Percentiles rank a stretch among this genome's conserved stretches.
Conservation (phyloP, 208 protist genomes). For the Wallacemonas sp. region DNA sequence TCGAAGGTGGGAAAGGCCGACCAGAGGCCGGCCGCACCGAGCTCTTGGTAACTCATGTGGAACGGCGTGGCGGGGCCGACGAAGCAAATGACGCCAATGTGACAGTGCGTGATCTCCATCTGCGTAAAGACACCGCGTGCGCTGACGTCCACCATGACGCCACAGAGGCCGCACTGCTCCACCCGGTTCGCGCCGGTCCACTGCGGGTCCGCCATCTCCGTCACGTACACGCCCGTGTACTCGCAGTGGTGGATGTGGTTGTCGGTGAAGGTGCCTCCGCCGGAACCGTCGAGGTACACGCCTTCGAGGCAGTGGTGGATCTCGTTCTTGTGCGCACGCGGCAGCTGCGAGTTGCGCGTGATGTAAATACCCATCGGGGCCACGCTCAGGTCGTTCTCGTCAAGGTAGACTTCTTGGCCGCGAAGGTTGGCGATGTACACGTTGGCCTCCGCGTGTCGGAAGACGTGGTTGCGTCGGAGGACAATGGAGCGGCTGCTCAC, state of each 20-base stretch:
- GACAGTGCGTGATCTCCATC: slow-evolving; percentile 48
- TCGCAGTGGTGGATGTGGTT: slow-evolving; percentile 74
- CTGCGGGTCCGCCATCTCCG: slow-evolving; percentile 45
- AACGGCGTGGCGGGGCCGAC: slow-evolving; percentile 51
- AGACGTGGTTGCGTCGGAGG: slow-evolving; percentile 56
- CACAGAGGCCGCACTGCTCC: slow-evolving; percentile 60
- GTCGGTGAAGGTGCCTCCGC: slow-evolving; percentile 47
- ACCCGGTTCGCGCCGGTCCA: slow-evolving; percentile 59
- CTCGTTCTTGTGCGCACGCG: slow-evolving; percentile 47
- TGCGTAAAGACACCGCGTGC: slow-evolving; percentile 41
- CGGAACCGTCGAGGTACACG: slow-evolving; percentile 49
- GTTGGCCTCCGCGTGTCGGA: slow-evolving; percentile 59
- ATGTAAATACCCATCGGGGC: slow-evolving; percentile 74
- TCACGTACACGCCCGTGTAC: slow-evolving; percentile 70
- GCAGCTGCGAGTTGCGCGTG: slow-evolving; percentile 41
- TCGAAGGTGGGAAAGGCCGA: slow-evolving; percentile 51
- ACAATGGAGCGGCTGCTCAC: slow-evolving; percentile 5
- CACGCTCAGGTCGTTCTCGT: slow-evolving; percentile 61
- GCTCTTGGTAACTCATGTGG: slow-evolving; percentile 40
- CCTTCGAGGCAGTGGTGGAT: slow-evolving; percentile 80
- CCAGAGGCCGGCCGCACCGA: slow-evolving; percentile 39
- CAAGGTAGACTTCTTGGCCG: slow-evolving; percentile 30
- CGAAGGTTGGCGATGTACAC: slow-evolving; percentile 44
- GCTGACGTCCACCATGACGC: slow-evolving; percentile 69
- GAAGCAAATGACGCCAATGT: slow-evolving; percentile 62